phyloP scores from a whole-genome alignment of 202 grass and related monocot species.

The Zoysia matrella region DNA sequence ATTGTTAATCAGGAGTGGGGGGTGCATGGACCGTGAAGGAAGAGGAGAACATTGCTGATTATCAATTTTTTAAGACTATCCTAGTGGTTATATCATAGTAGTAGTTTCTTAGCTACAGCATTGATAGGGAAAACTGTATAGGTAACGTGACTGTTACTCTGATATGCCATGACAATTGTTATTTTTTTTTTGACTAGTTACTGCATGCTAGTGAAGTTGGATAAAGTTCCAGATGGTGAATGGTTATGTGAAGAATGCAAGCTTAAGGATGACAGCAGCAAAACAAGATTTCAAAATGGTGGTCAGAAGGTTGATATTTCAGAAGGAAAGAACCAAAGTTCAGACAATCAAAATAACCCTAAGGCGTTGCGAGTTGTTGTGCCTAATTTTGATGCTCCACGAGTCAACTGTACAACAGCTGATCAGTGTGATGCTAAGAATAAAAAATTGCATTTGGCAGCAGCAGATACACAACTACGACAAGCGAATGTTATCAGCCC shows the following conservation, averaged over 20 bases:
- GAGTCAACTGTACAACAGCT: constrained; percentile 38
- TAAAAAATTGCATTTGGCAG: constrained; percentile 37
- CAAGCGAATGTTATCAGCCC: constrained; percentile 28
- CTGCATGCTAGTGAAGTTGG: constrained; percentile 91
- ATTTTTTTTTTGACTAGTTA: constrained; percentile 65
- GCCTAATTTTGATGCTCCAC: constrained; percentile 30
- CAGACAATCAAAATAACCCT: too few species aligned
- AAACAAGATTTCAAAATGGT: constrained; percentile 46
- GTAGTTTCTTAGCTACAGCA: constrained; percentile 12
- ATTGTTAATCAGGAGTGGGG: background rate
- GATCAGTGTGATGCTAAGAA: constrained; percentile 43
- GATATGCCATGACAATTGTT: too few species aligned
- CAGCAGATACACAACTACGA: constrained; percentile 38
- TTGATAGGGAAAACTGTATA: constrained; percentile 22
- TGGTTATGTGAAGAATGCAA: constrained; percentile 38
- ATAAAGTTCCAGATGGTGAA: constrained; percentile 83
- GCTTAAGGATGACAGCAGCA: constrained; percentile 59
- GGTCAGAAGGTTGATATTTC: constrained; percentile 1
- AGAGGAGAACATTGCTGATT: constrained; percentile 22
- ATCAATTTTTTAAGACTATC: constrained; percentile 3
- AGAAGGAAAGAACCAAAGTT: constrained; percentile 47
- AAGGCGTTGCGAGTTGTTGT: too few species aligned
- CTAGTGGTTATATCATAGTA: constrained; percentile 3
- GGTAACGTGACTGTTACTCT: background rate
- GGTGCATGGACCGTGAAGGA: constrained; percentile 16